These are phyloP conservation scores for Prinsepia uniflora DNA, from an alignment of 306 rosid species.

Conservation along the genomic window DNA sequence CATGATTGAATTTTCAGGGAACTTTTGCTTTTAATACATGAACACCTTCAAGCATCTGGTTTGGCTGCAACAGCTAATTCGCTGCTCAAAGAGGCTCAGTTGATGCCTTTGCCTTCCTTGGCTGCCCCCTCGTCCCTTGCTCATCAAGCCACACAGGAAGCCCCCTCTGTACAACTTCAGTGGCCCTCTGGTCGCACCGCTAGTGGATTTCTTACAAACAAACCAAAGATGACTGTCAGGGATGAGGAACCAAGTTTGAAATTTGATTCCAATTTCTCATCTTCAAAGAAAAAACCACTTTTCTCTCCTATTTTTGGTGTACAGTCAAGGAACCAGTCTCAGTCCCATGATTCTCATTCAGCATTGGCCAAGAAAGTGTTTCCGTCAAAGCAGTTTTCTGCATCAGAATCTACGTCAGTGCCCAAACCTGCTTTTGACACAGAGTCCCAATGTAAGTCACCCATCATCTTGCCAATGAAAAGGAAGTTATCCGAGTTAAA, in stretches of 20 bases:
- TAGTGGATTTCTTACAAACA: slow-evolving; percentile 64
- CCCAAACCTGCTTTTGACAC: slow-evolving; percentile 46
- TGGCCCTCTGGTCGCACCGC: slow-evolving; percentile 88
- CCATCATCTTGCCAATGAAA: slow-evolving; percentile 59
- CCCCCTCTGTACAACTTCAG: slow-evolving; percentile 53
- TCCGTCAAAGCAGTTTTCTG: slow-evolving; percentile 49
- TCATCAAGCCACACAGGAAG: slow-evolving; percentile 69
- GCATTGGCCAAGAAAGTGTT: slow-evolving; percentile 39
- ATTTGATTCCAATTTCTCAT: slow-evolving; percentile 32
- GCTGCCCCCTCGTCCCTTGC: slow-evolving; percentile 67
- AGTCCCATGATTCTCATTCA: slow-evolving; percentile 42
- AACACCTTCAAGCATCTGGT: slow-evolving; percentile 96
- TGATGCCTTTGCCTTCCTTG: slow-evolving; percentile 75
- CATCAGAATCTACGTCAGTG: slow-evolving; percentile 40
- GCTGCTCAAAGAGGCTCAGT: slow-evolving; percentile 90
- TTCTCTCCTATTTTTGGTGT: slow-evolving; percentile 70
- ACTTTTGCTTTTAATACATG: slow-evolving; percentile 83
- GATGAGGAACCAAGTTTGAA: slow-evolving; percentile 57
- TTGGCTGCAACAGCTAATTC: slow-evolving; percentile 57
- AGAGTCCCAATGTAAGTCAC: slow-evolving; percentile 71
- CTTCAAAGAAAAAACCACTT: slow-evolving; percentile 63
- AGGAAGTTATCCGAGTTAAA: slow-evolving; percentile 67
- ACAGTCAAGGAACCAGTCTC: slow-evolving; percentile 49
- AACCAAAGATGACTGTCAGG: slow-evolving; percentile 45
- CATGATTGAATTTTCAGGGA: slow-evolving; percentile 57